These are phyloP conservation scores for Colletotrichum camelliae DNA, from an alignment of 2,329 filamentous ascomycete species.

Conservation along the genomic window DNA sequence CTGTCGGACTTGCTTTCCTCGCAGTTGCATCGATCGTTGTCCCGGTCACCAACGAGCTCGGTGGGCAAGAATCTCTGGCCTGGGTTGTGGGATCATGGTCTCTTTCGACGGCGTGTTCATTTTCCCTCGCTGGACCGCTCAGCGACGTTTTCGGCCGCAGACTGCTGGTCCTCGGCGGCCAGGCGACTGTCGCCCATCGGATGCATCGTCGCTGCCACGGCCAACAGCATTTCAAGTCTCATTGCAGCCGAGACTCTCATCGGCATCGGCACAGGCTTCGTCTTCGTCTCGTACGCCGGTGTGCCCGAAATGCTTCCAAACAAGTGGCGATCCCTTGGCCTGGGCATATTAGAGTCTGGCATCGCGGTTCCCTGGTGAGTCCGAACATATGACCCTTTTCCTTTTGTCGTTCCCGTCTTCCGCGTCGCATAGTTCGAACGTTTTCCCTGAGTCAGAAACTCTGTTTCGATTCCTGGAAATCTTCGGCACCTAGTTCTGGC, in stretches of 20 bases:
- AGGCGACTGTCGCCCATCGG: not conserved
- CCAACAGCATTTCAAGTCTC: slow-evolving; percentile 27
- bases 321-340: slow-evolving; percentile 31
- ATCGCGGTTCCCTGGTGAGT: slow-evolving; percentile 22
- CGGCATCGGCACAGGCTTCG: slow-evolving; percentile 35
- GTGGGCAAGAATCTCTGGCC: slow-evolving; percentile 5
- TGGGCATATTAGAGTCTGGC: slow-evolving; percentile 21
- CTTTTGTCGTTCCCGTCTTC: not conserved
- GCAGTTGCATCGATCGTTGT: slow-evolving; percentile 17
- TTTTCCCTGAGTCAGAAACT: not conserved
- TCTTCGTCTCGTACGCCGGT: slow-evolving; percentile 37
- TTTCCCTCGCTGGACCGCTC: slow-evolving; percentile 16
- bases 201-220: slow-evolving; percentile 29
- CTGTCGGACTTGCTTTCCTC: slow-evolving; percentile 16
- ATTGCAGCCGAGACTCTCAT: slow-evolving; percentile 34
- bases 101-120: slow-evolving; percentile 19
- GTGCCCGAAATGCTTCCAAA: slow-evolving; percentile 38
- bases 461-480: not conserved
- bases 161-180: slow-evolving; percentile 12
- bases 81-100: slow-evolving; percentile 22
- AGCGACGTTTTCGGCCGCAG: slow-evolving; percentile 20
- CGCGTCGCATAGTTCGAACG: slow-evolving; percentile 24
- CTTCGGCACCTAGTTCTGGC: not conserved
- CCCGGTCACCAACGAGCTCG: slow-evolving; percentile 7
- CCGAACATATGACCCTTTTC: slow-evolving; percentile 6